These are phyloP conservation scores for Phanerochaete carnosa DNA, from an alignment of 768 basidiomycete genomes.

Conservation along the genomic window DNA sequence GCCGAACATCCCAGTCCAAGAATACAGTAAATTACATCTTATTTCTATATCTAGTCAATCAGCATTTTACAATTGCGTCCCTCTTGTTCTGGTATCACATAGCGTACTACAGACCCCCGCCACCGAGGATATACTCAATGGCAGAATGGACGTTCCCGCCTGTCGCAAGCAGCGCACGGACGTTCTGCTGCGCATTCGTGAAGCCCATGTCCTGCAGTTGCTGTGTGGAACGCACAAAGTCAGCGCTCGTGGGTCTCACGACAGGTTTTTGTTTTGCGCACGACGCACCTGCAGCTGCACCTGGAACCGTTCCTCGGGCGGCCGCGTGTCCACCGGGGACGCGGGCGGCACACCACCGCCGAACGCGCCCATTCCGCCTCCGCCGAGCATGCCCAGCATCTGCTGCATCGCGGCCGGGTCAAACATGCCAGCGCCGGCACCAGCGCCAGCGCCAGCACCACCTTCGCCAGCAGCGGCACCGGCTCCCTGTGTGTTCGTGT, in stretches of 20 bases:
- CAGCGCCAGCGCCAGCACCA: slow-evolving; percentile 20
- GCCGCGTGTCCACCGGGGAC: slow-evolving; percentile 62
- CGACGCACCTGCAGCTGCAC: slow-evolving; percentile 69
- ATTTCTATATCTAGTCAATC: not conserved
- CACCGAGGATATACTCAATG: slow-evolving; percentile 87
- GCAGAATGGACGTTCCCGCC: slow-evolving; percentile 92
- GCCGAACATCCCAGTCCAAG: not conserved
- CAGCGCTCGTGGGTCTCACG: no score
- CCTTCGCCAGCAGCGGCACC: slow-evolving; percentile 19
- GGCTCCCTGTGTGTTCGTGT: not conserved
- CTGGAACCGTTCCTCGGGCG: slow-evolving; percentile 92
- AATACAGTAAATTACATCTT: not conserved
- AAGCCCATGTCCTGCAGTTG: slow-evolving; percentile 97
- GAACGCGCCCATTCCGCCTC: slow-evolving; percentile 25
- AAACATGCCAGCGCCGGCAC: slow-evolving; percentile 25
- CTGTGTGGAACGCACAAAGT: slow-evolving; percentile 33
- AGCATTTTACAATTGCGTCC: slow-evolving; percentile 8
- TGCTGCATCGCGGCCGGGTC: slow-evolving; percentile 46
- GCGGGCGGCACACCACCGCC: slow-evolving; percentile 29
- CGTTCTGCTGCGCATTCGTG: slow-evolving; percentile 83
- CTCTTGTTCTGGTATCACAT: not conserved
- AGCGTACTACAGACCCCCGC: slow-evolving; percentile 56
- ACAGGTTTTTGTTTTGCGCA: no score
- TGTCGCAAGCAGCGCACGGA: slow-evolving; percentile 85
- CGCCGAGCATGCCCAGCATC: slow-evolving; percentile 32